Evolutionary conservation across 164 flowering plant species (phyloP).

Genomic region (Chimonanthus salicifolius): DNA sequence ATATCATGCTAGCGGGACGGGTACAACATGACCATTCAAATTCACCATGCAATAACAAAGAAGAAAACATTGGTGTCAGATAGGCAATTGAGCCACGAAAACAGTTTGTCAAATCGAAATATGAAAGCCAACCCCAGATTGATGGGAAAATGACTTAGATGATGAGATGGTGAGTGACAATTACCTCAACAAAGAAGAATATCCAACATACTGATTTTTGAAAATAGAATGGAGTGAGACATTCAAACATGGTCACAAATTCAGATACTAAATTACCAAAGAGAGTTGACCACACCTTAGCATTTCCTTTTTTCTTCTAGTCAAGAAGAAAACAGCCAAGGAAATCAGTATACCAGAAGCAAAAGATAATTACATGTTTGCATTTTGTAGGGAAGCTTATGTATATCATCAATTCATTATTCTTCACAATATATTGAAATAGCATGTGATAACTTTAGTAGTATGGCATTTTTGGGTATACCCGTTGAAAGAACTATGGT

Average conservation of each 20-base stretch:
- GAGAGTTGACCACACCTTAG: not conserved
- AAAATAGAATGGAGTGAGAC: not conserved
- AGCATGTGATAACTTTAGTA: not conserved
- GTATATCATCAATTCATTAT: not conserved
- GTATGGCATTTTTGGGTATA: slow-evolving; percentile 14
- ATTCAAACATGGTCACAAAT: not conserved
- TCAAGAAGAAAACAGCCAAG: not conserved
- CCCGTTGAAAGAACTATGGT: slow-evolving; percentile 94
- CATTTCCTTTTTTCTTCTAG: not conserved
- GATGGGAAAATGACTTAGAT: not conserved
- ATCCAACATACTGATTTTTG: not conserved
- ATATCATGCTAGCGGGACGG: too few relatives aligned
- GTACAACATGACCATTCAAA: too few relatives aligned
- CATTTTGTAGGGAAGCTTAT: not conserved
- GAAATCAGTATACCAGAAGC: not conserved
- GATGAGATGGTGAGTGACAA: not conserved
- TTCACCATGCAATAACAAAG: too few relatives aligned
- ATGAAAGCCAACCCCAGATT: too few relatives aligned
- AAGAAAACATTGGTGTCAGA: too few relatives aligned
- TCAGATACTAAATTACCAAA: not conserved
- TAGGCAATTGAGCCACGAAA: too few relatives aligned
- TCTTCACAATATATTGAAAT: not conserved
- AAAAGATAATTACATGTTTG: not conserved
- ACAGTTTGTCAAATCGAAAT: too few relatives aligned
- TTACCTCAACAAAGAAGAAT: not conserved